These are phyloP conservation scores for Lagenidium giganteum DNA, from an alignment of 352 stramenopile species.

Conservation along the genomic window DNA sequence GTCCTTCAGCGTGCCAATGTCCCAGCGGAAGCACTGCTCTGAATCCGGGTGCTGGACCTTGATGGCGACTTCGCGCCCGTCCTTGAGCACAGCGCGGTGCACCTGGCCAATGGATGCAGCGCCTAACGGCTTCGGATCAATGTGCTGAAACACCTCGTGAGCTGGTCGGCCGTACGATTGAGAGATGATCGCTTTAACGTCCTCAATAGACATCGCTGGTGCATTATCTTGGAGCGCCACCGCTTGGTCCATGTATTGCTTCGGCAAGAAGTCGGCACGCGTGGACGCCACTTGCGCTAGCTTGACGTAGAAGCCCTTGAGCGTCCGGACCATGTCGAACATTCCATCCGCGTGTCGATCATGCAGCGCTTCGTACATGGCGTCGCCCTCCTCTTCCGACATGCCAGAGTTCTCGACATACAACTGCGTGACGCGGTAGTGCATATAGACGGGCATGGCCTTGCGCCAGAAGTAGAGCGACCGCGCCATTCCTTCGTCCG, in stretches of 20 bases:
- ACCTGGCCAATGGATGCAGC: conserved; percentile 81
- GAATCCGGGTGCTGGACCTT: conserved; percentile 94
- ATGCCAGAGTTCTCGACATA: conserved; percentile 59
- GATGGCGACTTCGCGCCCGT: conserved; percentile 79
- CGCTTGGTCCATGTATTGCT: conserved; percentile 75
- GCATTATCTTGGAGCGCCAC: conserved; percentile 74
- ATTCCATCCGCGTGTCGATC: conserved; percentile 68
- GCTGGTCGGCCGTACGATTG: conserved; percentile 56
- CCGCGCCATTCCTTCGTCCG: conserved; percentile 74
- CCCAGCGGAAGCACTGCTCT: conserved; percentile 91
- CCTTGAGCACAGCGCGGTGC: conserved; percentile 64
- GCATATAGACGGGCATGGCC: conserved; percentile 82
- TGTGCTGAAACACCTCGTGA: conserved; percentile 46
- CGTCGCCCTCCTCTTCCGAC: conserved; percentile 45
- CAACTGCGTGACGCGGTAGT: conserved; percentile 73
- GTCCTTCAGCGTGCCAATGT: conserved; percentile 95
- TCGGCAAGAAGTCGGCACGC: conserved; percentile 72
- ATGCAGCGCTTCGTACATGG: conserved; percentile 71
- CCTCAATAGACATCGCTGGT: conserved; percentile 60
- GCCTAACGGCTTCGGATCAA: conserved; percentile 74
- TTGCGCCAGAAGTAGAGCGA: conserved; percentile 86
- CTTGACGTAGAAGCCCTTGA: conserved; percentile 89
- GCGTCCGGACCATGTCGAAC: conserved; percentile 76
- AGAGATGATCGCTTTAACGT: conserved; percentile 75
- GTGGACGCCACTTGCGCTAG: conserved; percentile 78